A percentile compares a stretch with the other conserved stretches of the same genome.
phyloP scores from a whole-genome alignment of 2,329 filamentous ascomycete species.

The Orbilia blumenaviensis region DNA sequence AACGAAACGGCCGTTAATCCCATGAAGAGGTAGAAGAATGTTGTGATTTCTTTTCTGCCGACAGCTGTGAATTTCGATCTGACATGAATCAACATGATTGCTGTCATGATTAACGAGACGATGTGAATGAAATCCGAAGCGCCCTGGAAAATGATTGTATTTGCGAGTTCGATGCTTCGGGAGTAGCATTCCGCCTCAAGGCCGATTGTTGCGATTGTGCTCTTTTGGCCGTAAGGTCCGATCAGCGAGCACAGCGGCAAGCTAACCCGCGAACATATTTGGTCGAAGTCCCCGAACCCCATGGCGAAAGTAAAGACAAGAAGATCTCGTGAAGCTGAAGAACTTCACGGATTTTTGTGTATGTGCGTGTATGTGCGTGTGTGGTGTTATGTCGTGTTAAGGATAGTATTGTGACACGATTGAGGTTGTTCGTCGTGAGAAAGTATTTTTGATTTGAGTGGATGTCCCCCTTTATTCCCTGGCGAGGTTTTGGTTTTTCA shows the following conservation, averaged over 20 bases:
- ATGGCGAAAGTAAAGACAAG: slow-evolving; percentile 63
- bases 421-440: slow-evolving; percentile 7
- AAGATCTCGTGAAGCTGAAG: slow-evolving; percentile 10
- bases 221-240: slow-evolving; percentile 66
- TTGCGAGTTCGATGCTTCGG: slow-evolving; percentile 92
- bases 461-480: slow-evolving; percentile 19
- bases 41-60: slow-evolving; percentile 76
- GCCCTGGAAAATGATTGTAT: slow-evolving; percentile 97
- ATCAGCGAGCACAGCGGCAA: slow-evolving; percentile 88
- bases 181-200: slow-evolving; percentile 93
- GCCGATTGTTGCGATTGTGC: slow-evolving; percentile 70
- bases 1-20: slow-evolving; percentile 87
- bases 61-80: slow-evolving; percentile 98
- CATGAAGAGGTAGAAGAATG: slow-evolving; percentile 98
- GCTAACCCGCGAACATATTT: slow-evolving; percentile 83
- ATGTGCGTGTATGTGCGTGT: background rate
- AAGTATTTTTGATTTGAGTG: slow-evolving; percentile 7
- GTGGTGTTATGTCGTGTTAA: background rate
- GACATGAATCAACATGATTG: slow-evolving; percentile 96
- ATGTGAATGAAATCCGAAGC: slow-evolving; percentile 94
- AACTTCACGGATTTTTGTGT: slow-evolving; percentile 2
- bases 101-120: slow-evolving; percentile 86
- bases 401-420: background rate
- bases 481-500: slow-evolving; percentile 18
- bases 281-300: slow-evolving; percentile 89